phyloP scores from a whole-genome alignment of 1,139 yeast species.

The Yamadazyma oceani region DNA sequence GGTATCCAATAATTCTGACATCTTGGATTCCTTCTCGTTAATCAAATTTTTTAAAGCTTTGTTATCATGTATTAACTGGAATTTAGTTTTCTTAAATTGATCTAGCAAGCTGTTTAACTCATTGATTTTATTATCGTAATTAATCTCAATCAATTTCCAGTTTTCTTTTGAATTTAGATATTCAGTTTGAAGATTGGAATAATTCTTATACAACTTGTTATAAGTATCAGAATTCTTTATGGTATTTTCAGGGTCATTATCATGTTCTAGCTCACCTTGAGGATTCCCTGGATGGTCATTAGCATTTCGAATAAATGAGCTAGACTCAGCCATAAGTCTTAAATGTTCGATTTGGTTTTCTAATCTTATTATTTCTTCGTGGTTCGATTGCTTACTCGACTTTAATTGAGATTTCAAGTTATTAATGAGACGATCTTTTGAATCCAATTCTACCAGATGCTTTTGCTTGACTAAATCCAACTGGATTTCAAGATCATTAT shows the following conservation, averaged over 20 bases:
- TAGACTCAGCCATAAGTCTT: neutral
- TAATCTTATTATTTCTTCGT: constrained; percentile 47
- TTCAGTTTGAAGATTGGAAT: constrained; percentile 62
- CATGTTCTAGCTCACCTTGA: constrained; percentile 16
- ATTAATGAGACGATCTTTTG: constrained; percentile 27
- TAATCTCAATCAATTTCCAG: constrained; percentile 64
- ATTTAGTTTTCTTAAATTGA: constrained; percentile 31
- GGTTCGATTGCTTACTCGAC: constrained; percentile 21
- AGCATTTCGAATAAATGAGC: constrained; percentile 15
- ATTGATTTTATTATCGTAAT: constrained; percentile 47
- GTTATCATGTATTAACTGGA: constrained; percentile 29
- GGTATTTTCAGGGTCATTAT: constrained; percentile 7
- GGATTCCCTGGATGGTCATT: constrained; percentile 22
- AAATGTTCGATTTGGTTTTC: constrained; percentile 46
- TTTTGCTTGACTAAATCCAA: constrained; percentile 42
- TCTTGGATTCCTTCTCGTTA: constrained; percentile 24
- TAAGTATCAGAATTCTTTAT: constrained; percentile 11
- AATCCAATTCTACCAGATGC: constrained; percentile 31
- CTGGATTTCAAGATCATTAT: constrained; percentile 41
- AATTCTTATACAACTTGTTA: constrained; percentile 29
- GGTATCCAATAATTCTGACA: constrained; percentile 28
- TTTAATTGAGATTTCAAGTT: constrained; percentile 28
- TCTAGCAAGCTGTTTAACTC: constrained; percentile 43
- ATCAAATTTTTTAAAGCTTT: constrained; percentile 24
- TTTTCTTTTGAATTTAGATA: constrained; percentile 65